Conservation (phyloP, 2,329 filamentous ascomycete species). For the Colletotrichum sansevieriae region DNA sequence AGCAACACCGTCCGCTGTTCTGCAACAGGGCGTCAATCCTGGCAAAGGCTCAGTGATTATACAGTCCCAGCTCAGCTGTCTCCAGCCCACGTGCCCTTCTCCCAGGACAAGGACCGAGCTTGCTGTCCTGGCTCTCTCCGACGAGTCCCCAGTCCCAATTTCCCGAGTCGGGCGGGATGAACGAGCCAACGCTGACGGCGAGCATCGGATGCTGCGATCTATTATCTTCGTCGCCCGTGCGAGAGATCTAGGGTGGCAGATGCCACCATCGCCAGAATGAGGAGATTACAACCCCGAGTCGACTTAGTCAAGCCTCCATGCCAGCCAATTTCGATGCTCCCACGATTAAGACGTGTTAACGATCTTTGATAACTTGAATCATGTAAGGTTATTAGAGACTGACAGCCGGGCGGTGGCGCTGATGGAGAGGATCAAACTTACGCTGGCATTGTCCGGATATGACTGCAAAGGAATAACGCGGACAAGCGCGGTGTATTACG, state of each 20-base stretch:
- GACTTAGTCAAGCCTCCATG: background rate
- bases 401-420: too few relatives aligned
- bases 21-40: background rate
- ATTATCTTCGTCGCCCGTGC: conserved; percentile 18
- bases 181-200: conserved; percentile 35
- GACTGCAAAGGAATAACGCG: too few relatives aligned
- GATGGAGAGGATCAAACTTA: too few relatives aligned
- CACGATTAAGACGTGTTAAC: background rate
- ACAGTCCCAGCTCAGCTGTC: conserved; percentile 16
- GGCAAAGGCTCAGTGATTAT: conserved; percentile 28
- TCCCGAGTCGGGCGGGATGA: conserved; percentile 8
- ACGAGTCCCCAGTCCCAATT: conserved; percentile 9
- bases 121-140: conserved; percentile 10
- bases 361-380: conserved; percentile 2
- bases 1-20: background rate
- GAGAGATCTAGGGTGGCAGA: conserved; percentile 20
- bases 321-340: background rate
- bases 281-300: conserved; percentile 22
- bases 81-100: conserved; percentile 22
- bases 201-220: conserved; percentile 27
- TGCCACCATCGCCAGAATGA: conserved; percentile 14
- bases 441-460: too few relatives aligned
- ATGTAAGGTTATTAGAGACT: too few relatives aligned
- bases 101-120: conserved; percentile 27
- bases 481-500: too few relatives aligned